Conservation (phyloP, 2,329 filamentous ascomycete species). For the Falciphora oryzae region DNA sequence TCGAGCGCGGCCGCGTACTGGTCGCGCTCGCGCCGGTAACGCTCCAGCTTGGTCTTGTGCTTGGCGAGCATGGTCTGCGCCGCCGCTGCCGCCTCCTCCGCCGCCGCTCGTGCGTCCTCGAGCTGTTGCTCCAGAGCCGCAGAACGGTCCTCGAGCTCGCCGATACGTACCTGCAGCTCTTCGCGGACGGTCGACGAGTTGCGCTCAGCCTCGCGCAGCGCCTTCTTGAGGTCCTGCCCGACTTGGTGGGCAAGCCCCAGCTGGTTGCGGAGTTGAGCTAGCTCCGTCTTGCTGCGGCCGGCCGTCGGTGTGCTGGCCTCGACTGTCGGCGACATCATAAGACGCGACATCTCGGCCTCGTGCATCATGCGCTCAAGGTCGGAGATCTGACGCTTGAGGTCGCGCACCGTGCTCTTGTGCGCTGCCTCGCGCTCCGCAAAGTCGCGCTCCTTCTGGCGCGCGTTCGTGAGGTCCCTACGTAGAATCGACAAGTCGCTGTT, state of each 20-base stretch:
- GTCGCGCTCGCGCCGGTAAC: slow-evolving; percentile 43
- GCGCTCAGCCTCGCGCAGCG: slow-evolving; percentile 45
- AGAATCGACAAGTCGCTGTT: slow-evolving; percentile 53
- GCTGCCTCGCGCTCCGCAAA: slow-evolving; percentile 59
- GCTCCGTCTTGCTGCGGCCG: slow-evolving; percentile 43
- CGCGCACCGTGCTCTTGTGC: slow-evolving; percentile 57
- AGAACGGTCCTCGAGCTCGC: slow-evolving; percentile 54
- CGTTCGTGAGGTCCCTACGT: slow-evolving; percentile 55
- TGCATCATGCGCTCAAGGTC: slow-evolving; percentile 64
- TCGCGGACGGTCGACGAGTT: slow-evolving; percentile 34
- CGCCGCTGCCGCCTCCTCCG: slow-evolving; percentile 39
- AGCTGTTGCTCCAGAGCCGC: slow-evolving; percentile 53
- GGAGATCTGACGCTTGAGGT: slow-evolving; percentile 57
- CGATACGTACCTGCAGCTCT: slow-evolving; percentile 49
- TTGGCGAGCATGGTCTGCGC: slow-evolving; percentile 38
- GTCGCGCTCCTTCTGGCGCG: slow-evolving; percentile 61
- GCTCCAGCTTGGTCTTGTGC: slow-evolving; percentile 44
- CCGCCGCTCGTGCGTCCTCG: slow-evolving; percentile 45
- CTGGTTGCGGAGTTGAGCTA: slow-evolving; percentile 54
- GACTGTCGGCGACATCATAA: slow-evolving; percentile 36
- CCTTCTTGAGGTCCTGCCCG: slow-evolving; percentile 47
- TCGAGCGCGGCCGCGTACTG: slow-evolving; percentile 28
- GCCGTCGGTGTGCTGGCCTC: slow-evolving; percentile 43
- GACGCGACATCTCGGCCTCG: slow-evolving; percentile 52
- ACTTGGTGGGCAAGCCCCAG: slow-evolving; percentile 55